phyloP scores from a whole-genome alignment of 2,329 filamentous ascomycete species.

The Camptophora hylomeconis region DNA sequence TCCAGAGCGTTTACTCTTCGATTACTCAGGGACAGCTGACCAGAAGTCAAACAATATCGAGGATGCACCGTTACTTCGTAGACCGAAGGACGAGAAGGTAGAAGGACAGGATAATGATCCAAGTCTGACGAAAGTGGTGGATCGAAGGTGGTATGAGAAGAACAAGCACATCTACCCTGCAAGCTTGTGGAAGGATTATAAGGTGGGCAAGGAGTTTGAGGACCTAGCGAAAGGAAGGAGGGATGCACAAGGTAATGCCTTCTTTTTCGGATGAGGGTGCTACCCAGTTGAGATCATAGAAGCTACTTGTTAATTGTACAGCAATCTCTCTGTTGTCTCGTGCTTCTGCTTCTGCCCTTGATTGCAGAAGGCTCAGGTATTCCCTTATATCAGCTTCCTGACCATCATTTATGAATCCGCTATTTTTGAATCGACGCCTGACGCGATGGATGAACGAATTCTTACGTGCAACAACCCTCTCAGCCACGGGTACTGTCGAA shows the following conservation, averaged over 20 bases:
- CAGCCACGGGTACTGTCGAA: conserved; percentile 46
- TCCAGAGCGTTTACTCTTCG: conserved; percentile 65
- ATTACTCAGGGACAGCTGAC: conserved; percentile 46
- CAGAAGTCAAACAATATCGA: conserved; percentile 23
- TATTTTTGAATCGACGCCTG: neutral
- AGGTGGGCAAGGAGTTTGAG: conserved; percentile 66
- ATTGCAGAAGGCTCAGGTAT: too few species aligned
- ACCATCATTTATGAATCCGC: neutral
- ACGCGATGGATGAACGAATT: conserved; percentile 1
- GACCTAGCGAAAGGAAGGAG: conserved; percentile 56
- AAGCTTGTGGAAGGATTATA: conserved; percentile 90
- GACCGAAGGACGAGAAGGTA: conserved; percentile 41
- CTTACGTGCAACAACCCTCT: conserved; percentile 64
- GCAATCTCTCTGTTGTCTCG: too few species aligned
- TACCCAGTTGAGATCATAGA: too few species aligned
- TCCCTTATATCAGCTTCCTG: too few species aligned
- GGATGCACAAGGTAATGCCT: conserved; percentile 80
- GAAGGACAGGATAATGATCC: conserved; percentile 73
- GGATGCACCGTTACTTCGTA: conserved; percentile 25
- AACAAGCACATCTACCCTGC: conserved; percentile 98
- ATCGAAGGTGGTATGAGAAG: conserved; percentile 89
- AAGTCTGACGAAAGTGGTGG: conserved; percentile 78
- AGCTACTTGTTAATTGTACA: too few species aligned
- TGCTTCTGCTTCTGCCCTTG: too few species aligned
- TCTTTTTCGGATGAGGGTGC: conserved; percentile 65